phyloP scores from a whole-genome alignment of 2,329 filamentous ascomycete genomes.

The Ambrosiella cleistominuta region DNA sequence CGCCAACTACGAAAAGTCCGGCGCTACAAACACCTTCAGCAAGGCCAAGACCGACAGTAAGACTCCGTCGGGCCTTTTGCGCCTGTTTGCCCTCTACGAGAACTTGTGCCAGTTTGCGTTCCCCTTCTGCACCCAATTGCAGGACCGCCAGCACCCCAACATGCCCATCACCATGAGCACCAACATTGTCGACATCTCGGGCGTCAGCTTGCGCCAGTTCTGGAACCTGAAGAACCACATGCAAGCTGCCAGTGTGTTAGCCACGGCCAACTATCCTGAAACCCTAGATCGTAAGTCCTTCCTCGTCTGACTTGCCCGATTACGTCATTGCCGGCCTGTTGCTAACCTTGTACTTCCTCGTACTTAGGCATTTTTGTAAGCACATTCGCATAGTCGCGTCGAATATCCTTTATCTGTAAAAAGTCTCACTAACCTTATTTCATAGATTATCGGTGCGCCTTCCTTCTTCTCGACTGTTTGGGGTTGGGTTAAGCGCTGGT shows the following conservation, averaged over 20 bases:
- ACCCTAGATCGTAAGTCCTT: conserved; percentile 64
- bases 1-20: conserved; percentile 53
- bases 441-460: conserved; percentile 64
- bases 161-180: conserved; percentile 86
- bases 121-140: conserved; percentile 63
- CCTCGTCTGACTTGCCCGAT: not conserved
- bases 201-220: conserved; percentile 79
- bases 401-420: too few species aligned
- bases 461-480: conserved; percentile 83
- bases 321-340: not conserved
- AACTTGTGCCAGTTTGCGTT: conserved; percentile 76
- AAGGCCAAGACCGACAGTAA: conserved; percentile 48
- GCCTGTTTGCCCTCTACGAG: conserved; percentile 85
- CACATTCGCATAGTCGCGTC: not conserved
- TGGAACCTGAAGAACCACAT: conserved; percentile 91
- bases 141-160: conserved; percentile 50
- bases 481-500: conserved; percentile 93
- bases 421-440: conserved; percentile 19
- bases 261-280: conserved; percentile 88
- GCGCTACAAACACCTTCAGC: conserved; percentile 36
- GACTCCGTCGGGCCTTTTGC: conserved; percentile 57
- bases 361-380: conserved; percentile 13
- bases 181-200: conserved; percentile 85
- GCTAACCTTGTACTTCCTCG: not conserved
- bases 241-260: conserved; percentile 76